Conservation (phyloP, 2,329 filamentous ascomycete genomes). For the Ophiostoma triangulosporum region DNA sequence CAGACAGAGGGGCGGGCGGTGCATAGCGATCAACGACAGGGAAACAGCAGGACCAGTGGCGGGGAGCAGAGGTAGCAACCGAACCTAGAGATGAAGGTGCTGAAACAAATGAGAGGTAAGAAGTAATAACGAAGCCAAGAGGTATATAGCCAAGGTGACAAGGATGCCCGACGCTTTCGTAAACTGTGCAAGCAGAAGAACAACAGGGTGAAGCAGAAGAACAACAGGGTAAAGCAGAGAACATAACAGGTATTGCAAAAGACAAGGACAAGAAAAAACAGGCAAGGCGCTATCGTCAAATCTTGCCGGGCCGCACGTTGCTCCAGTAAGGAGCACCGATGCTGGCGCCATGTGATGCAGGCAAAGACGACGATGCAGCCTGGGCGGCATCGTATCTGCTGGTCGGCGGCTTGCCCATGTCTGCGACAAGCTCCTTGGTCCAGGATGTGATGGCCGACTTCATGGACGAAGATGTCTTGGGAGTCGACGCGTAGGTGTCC, state of each 20-base stretch:
- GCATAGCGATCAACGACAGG: neutral
- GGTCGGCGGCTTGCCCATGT: constrained; percentile 12
- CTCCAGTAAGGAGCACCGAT: constrained; percentile 1
- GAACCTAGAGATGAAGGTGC: neutral
- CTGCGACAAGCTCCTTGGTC: constrained; percentile 12
- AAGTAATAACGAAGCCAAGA: no score
- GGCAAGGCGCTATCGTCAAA: neutral
- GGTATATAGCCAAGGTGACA: no score
- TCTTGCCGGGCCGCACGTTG: neutral
- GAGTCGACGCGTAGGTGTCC: constrained; percentile 6
- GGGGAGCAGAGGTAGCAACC: neutral
- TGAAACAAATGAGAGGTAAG: neutral
- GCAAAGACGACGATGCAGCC: neutral
- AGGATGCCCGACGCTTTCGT: no score
- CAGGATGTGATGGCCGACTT: constrained; percentile 7
- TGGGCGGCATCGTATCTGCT: constrained; percentile 9
- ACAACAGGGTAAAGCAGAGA: no score
- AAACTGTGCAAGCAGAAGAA: no score
- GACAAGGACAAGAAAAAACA: neutral
- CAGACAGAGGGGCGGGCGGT: neutral
- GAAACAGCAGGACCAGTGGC: neutral
- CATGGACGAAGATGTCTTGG: neutral
- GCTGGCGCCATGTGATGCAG: neutral
- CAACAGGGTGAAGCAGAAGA: no score
- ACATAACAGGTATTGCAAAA: neutral